Conservation (phyloP, 2,329 filamentous ascomycete species). For the Botryosphaeria agaves region DNA sequence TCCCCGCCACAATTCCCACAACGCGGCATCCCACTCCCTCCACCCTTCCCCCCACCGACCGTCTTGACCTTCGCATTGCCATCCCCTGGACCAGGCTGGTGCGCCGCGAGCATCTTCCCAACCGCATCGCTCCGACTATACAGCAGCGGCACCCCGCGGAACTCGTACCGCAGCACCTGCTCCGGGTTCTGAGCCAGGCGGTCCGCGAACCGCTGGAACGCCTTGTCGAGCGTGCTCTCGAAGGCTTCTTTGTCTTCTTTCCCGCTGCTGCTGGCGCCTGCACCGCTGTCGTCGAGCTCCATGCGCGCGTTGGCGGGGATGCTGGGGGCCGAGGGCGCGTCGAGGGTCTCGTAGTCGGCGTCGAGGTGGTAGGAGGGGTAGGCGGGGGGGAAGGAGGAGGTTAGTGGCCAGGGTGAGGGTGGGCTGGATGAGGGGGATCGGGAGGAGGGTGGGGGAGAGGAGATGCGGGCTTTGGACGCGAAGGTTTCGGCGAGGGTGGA, state of each 20-base stretch:
- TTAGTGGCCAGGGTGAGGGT: conserved; percentile 52
- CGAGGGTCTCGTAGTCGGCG: conserved; percentile 81
- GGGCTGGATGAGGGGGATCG: conserved; percentile 11
- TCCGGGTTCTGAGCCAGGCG: conserved; percentile 31
- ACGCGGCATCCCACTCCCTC: conserved; percentile 41
- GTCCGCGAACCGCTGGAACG: conserved; percentile 34
- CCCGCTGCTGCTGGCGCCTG: conserved; percentile 10
- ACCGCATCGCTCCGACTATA: conserved; percentile 65
- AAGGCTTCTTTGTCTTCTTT: conserved; percentile 28
- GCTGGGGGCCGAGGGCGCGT: conserved; percentile 32
- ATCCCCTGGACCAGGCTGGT: conserved; percentile 10
- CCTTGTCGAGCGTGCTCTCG: conserved; percentile 29
- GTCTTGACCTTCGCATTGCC: conserved; percentile 14
- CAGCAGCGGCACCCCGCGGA: conserved; percentile 38
- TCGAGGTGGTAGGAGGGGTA: conserved; percentile 70
- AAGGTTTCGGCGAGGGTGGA: conserved; percentile 56
- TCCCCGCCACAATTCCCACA: conserved; percentile 60
- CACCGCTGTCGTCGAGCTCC: conserved; percentile 16
- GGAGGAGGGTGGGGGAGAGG: conserved; percentile 16
- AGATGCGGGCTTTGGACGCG: conserved; percentile 48
- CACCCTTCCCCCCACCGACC: conserved; percentile 9
- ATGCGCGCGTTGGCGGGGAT: conserved; percentile 30
- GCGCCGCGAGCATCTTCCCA: conserved; percentile 40
- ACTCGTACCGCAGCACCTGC: conserved; percentile 33
- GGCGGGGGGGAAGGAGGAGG: conserved; percentile 44